These are phyloP conservation scores for Pachyrhizus erosus DNA, from an alignment of 306 rosid species.

Conservation along the genomic window DNA sequence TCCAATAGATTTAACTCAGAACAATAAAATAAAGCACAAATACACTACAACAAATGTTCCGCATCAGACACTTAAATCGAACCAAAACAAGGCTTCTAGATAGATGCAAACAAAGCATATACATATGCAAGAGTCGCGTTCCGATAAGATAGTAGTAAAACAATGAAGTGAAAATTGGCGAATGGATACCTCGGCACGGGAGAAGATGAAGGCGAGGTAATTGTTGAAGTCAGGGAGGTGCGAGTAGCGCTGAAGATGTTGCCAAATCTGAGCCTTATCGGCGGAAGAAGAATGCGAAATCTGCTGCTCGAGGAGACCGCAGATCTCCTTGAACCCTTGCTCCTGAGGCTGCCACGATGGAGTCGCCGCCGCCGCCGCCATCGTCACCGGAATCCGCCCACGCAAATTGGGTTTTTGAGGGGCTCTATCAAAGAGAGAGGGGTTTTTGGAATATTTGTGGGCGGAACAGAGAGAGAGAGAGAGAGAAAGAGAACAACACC, in stretches of 20 bases:
- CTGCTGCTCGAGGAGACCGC: slow-evolving; percentile 90
- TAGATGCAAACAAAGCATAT: not conserved
- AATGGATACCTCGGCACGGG: slow-evolving; percentile 78
- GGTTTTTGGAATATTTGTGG: slow-evolving; percentile 28
- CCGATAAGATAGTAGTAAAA: not conserved
- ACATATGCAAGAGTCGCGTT: not conserved
- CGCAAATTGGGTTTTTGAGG: not conserved
- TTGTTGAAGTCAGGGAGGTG: slow-evolving; percentile 95
- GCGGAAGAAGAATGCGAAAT: slow-evolving; percentile 85
- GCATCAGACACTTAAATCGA: not conserved
- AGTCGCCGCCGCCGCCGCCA: slow-evolving; percentile 66
- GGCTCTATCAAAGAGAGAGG: not conserved
- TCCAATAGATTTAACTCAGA: slow-evolving; percentile 16
- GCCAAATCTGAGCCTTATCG: slow-evolving; percentile 99
- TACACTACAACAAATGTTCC: not conserved
- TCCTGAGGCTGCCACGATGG: slow-evolving; percentile 92
- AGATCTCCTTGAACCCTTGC: slow-evolving; percentile 95
- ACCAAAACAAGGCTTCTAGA: not conserved
- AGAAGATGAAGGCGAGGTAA: slow-evolving; percentile 87
- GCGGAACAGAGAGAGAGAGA: slow-evolving; percentile 3
- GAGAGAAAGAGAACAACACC: not conserved
- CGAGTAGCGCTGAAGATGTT: slow-evolving; percentile 87
- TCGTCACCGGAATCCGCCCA: slow-evolving; percentile 36
- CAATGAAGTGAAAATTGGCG: not conserved
- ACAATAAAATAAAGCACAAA: slow-evolving; percentile 36